Conservation (phyloP, 768 basidiomycete species). For the Nidularia pulvinata region DNA sequence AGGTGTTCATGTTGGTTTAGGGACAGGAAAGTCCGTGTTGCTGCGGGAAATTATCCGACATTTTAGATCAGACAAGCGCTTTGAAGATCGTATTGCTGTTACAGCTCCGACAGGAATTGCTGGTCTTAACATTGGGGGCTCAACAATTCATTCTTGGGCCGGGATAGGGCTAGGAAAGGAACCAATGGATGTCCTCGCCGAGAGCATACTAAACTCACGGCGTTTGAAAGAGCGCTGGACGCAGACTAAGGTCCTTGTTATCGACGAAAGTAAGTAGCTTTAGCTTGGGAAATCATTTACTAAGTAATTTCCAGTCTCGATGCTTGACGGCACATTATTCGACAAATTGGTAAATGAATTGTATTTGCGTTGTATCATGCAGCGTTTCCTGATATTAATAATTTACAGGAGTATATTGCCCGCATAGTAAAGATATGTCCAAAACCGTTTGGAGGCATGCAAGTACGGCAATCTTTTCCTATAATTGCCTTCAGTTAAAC, state of each 20-base stretch:
- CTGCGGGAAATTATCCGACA: slow-evolving; percentile 60
- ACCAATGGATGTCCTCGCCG: slow-evolving; percentile 33
- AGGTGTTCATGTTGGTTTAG: slow-evolving; percentile 18
- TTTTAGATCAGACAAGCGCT: slow-evolving; percentile 15
- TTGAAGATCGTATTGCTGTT: slow-evolving; percentile 38
- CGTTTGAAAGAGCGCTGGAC: slow-evolving; percentile 44
- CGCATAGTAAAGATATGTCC: slow-evolving; percentile 34
- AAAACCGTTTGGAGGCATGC: slow-evolving; percentile 69
- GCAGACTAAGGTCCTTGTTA: slow-evolving; percentile 51
- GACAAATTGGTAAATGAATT: slow-evolving; percentile 58
- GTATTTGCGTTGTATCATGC: not conserved
- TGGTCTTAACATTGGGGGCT: slow-evolving; percentile 69
- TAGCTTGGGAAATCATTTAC: not conserved
- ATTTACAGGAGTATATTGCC: slow-evolving; percentile 32
- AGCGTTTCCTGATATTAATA: not conserved
- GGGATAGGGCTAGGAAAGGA: slow-evolving; percentile 66
- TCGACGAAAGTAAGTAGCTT: slow-evolving; percentile 64
- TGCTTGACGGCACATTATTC: slow-evolving; percentile 71
- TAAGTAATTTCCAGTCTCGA: slow-evolving; percentile 48
- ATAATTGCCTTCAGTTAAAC: not conserved
- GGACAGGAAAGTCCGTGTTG: slow-evolving; percentile 75
- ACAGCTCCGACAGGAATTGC: slow-evolving; percentile 72
- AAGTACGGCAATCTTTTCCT: slow-evolving; percentile 28
- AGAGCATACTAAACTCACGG: slow-evolving; percentile 20
- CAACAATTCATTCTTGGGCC: slow-evolving; percentile 66